phyloP scores from a whole-genome alignment of 139 green algal species.

The Pleodorina starrii region DNA sequence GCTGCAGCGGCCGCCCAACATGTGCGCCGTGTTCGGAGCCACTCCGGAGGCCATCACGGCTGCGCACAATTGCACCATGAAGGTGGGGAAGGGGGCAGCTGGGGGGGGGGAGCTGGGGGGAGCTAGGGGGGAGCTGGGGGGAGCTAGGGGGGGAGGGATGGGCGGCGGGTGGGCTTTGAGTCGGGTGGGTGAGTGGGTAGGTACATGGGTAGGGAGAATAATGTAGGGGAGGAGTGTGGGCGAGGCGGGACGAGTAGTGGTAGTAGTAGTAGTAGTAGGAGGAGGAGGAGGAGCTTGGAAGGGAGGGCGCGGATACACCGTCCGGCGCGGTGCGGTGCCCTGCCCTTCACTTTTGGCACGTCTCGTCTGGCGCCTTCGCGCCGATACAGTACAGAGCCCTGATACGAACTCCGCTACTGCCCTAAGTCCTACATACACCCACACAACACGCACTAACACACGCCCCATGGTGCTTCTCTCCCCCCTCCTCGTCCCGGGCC shows the following conservation, averaged over 20 bases:
- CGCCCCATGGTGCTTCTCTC: no score
- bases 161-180: no score
- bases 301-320: no score
- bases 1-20: constrained; percentile 83
- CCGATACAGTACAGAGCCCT: not conserved
- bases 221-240: not conserved
- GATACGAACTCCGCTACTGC: not conserved
- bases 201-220: not conserved
- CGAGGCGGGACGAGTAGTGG: not conserved
- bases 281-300: no score
- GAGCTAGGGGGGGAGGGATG: not conserved
- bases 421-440: not conserved
- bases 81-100: constrained; percentile 27
- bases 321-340: no score
- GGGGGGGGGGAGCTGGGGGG: not conserved
- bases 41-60: constrained; percentile 80
- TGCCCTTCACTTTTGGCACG: not conserved
- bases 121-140: not conserved
- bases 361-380: not conserved
- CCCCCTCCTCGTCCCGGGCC: no score
- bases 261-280: not conserved
- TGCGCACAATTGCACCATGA: constrained; percentile 95
- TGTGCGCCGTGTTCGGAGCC: constrained; percentile 88
- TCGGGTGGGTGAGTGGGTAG: not conserved
- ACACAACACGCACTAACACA: not conserved